Evolutionary conservation across 768 basidiomycete species (phyloP), one percentile per base, ranked within the genome.

Genomic region (Tylopilus felleus): DNA sequence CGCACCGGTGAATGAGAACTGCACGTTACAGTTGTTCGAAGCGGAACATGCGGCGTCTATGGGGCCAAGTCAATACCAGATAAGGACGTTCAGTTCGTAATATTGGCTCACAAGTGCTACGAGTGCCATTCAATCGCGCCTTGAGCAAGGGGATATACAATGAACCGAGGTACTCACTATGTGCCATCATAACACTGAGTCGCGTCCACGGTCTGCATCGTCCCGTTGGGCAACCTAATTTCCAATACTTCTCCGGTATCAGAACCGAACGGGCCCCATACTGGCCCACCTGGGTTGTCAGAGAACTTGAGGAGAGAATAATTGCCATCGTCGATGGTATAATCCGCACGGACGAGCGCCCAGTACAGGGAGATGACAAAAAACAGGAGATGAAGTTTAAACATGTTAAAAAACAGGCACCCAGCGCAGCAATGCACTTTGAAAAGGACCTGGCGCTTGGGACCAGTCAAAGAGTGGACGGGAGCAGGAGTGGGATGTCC

Each of bases 261-360:
- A 13, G 66, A 58, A 16, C 62, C 60, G 31, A 64, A 67, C 4
- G 60, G 59, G 14, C 60, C 64, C 66, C 67, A 68, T 51, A 60
- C 62, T 0, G 66, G 60, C 6, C 66, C 67, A 35, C 49, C 21
- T 13, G 66, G 65, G n/a, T 68, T 68, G 42, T 64, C 60, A 8
- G 67, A 68, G 50, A 56, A 66, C 29, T 57, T 57, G 47, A 62
- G 66, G 14, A 21, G 3, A 13, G 66, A 64, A 46, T 64, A 64
- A n/a, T 68, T 38, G 48, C 62, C 60, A 29, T 68, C 65, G 25
- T 68, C 64, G 45, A 68, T 66, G 19, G 56, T 61, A 50, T 67
- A 68, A 27, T 67, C 65, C 17, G 66, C 63, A 25, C 25, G 36
- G 41, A 59, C 52, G n/a, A 61, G 28, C 10, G 36, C 10, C n/a